Conservation (phyloP, 139 green algal species). For the Tetradesmus obliquus region DNA sequence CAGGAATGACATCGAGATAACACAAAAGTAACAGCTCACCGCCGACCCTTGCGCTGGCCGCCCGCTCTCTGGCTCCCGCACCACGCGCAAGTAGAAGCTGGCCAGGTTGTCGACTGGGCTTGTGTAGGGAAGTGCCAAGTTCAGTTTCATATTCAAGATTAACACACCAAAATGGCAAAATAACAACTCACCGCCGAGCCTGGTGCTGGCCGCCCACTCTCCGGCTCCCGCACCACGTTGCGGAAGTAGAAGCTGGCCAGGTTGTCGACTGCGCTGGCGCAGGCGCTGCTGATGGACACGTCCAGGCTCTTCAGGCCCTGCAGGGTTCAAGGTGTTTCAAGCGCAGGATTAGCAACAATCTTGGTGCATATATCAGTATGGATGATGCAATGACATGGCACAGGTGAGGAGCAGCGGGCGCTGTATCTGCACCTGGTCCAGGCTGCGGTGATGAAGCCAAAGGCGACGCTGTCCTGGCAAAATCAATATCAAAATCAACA, state of each 20-base stretch:
- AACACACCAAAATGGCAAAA: background rate
- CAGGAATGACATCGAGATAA: background rate
- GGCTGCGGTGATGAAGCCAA: no score
- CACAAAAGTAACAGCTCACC: background rate
- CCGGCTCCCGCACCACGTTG: conserved; percentile 43
- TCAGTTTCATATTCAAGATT: no score
- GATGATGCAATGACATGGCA: background rate
- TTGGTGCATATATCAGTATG: background rate
- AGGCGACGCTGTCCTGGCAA: no score
- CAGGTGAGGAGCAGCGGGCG: conserved; percentile 54
- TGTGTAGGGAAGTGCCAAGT: no score
- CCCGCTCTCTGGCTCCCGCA: conserved; percentile 23
- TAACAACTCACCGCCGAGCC: conserved; percentile 22
- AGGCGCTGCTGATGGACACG: conserved; percentile 78
- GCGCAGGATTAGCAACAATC: conserved; percentile 7
- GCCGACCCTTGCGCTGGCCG: background rate
- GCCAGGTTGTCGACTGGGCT: conserved; percentile 85
- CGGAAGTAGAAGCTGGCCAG: conserved; percentile 85
- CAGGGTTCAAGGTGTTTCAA: background rate
- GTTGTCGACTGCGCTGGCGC: conserved; percentile 93
- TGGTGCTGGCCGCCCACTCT: conserved; percentile 2
- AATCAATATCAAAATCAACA: no score
- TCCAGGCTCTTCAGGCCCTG: conserved; percentile 87
- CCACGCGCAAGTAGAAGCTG: conserved; percentile 72
- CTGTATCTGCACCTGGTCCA: no score